phyloP scores from a whole-genome alignment of 345 rosid genomes.

The Dipteronia dyeriana region DNA sequence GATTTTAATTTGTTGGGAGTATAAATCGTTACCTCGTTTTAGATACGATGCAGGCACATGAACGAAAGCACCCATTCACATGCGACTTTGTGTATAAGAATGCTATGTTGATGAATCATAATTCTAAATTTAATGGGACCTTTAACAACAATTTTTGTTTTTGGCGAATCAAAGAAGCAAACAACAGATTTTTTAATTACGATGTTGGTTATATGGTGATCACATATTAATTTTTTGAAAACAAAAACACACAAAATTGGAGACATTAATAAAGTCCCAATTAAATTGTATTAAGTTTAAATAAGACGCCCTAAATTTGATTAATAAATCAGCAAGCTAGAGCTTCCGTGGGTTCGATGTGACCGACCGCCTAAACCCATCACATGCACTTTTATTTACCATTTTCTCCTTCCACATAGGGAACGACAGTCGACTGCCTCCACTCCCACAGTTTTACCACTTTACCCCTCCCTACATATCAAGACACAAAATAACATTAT shows the following conservation, averaged over 20 bases:
- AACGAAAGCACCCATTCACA: background rate
- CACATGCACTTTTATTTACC: slow-evolving; percentile 26
- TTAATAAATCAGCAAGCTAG: background rate
- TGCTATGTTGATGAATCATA: background rate
- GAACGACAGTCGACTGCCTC: background rate
- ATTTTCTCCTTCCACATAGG: slow-evolving; percentile 15
- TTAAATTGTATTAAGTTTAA: background rate
- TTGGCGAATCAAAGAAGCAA: background rate
- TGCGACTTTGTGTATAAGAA: background rate
- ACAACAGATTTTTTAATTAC: background rate
- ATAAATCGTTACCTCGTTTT: too few relatives aligned
- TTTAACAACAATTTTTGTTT: background rate
- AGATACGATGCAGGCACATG: too few relatives aligned
- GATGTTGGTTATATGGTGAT: background rate
- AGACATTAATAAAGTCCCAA: background rate
- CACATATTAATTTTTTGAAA: background rate
- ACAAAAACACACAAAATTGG: background rate
- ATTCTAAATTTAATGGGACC: background rate
- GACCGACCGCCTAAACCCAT: slow-evolving; percentile 28
- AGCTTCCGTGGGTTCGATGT: slow-evolving; percentile 36
- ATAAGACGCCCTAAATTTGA: background rate
- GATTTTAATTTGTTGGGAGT: too few relatives aligned
- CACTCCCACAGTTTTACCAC: background rate
- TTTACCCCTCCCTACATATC: background rate
- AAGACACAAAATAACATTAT: background rate